Percentiles rank a stretch among this genome's conserved stretches.
Conservation (phyloP, 176 grass and related monocot species). For the Musa acuminata region DNA sequence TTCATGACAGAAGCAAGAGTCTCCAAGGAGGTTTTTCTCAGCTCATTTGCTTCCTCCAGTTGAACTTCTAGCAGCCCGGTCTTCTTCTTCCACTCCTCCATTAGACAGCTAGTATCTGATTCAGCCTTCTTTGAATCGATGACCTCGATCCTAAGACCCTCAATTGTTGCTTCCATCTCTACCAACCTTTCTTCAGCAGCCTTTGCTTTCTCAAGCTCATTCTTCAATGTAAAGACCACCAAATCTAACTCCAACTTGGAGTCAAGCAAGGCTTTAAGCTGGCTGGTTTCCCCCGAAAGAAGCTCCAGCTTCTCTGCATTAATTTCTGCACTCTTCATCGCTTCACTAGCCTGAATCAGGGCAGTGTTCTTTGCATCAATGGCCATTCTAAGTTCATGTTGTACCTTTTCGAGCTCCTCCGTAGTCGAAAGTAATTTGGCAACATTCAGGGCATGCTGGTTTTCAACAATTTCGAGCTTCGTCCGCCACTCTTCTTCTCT, state of each 20-base stretch:
- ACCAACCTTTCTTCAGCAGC: constrained; percentile 37
- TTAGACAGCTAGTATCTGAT: constrained; percentile 30
- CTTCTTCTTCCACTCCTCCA: constrained; percentile 42
- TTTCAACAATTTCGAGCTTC: constrained; percentile 54
- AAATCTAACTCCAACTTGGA: constrained; percentile 39
- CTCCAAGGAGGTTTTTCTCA: constrained; percentile 36
- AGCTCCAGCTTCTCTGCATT: constrained; percentile 41
- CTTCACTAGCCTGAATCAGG: constrained; percentile 45
- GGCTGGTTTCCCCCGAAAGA: constrained; percentile 38
- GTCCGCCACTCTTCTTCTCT: constrained; percentile 46
- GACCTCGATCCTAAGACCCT: constrained; percentile 48
- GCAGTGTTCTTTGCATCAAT: constrained; percentile 60
- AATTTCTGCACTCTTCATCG: constrained; percentile 33
- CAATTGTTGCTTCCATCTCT: constrained; percentile 17
- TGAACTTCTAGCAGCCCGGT: constrained; percentile 35
- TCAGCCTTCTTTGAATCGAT: constrained; percentile 47
- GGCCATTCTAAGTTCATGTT: constrained; percentile 44
- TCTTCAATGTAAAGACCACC: constrained; percentile 18
- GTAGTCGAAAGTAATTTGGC: constrained; percentile 21
- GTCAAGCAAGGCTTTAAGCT: constrained; percentile 37
- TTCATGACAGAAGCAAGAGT: constrained; percentile 45
- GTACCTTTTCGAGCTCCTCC: constrained; percentile 65
- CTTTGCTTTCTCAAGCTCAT: constrained; percentile 33
- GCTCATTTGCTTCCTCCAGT: constrained; percentile 48
- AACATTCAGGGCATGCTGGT: constrained; percentile 45